Evolutionary conservation across 352 stramenopile genomes (phyloP).

Genomic region (Phytophthora palmivora): DNA sequence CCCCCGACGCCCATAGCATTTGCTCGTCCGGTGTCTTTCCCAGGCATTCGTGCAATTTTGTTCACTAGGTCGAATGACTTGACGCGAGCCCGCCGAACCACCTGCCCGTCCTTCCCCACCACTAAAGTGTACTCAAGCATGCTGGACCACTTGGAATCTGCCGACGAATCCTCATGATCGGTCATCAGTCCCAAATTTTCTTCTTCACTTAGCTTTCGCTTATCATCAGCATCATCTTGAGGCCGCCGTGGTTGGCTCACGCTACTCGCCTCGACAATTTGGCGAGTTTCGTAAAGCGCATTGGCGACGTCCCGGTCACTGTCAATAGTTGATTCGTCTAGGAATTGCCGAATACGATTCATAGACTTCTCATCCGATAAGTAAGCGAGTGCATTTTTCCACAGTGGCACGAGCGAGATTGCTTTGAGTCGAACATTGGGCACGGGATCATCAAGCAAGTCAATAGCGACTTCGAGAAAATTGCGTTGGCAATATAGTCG

Average conservation of each 20-base stretch:
- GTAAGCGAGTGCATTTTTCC: conserved; percentile 63
- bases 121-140: conserved; percentile 90
- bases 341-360: conserved; percentile 70
- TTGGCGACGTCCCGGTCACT: conserved; percentile 74
- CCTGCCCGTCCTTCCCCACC: conserved; percentile 84
- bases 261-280: conserved; percentile 52
- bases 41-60: conserved; percentile 60
- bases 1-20: conserved; percentile 21
- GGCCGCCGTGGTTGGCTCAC: conserved; percentile 41
- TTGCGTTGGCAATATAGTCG: conserved; percentile 78
- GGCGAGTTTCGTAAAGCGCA: conserved; percentile 50
- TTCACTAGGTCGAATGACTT: conserved; percentile 86
- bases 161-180: conserved; percentile 81
- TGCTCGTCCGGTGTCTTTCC: conserved; percentile 60
- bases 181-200: conserved; percentile 64
- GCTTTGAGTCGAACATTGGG: conserved; percentile 84
- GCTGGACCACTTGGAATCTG: conserved; percentile 85
- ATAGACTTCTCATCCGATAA: conserved; percentile 76
- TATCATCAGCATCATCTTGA: conserved; percentile 73
- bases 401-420: conserved; percentile 63
- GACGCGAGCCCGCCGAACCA: conserved; percentile 80
- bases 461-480: conserved; percentile 79
- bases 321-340: conserved; percentile 69
- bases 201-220: conserved; percentile 63
- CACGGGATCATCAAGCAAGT: conserved; percentile 76